Evolutionary conservation across 108 stramenopile genomes (phyloP).

Genomic region (Bacterosira constricta): DNA sequence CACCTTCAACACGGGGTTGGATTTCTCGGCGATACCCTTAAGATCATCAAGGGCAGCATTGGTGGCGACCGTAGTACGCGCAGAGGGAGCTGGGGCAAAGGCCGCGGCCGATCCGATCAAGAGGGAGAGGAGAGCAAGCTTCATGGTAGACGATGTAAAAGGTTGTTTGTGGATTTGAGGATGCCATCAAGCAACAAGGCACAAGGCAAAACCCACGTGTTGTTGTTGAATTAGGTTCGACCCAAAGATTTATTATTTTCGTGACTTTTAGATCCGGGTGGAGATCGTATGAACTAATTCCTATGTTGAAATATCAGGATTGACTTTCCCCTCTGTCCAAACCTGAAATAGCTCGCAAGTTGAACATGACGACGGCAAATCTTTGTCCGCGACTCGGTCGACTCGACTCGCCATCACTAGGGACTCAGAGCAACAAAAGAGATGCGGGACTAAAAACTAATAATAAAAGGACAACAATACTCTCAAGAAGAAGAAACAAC

Average conservation of each 20-base stretch:
- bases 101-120: slow-evolving; percentile 76
- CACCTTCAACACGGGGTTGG: slow-evolving; percentile 79
- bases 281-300: no score
- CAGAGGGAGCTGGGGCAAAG: slow-evolving; percentile 66
- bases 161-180: not conserved
- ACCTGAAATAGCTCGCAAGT: not conserved
- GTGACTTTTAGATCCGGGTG: no score
- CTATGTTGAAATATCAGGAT: not conserved
- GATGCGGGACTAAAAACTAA: no score
- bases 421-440: no score
- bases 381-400: no score
- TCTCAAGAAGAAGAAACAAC: no score
- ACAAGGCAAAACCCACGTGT: no score
- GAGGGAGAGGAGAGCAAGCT: slow-evolving; percentile 59
- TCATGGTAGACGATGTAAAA: slow-evolving; percentile 60
- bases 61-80: slow-evolving; percentile 36
- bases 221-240: no score
- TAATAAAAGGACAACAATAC: no score
- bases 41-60: slow-evolving; percentile 64
- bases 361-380: not conserved
- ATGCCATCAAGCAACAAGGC: no score
- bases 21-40: slow-evolving; percentile 65
- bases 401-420: no score
- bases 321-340: not conserved
- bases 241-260: no score